Base-by-base conservation (phyloP, 768 basidiomycete genomes). In the Roridomyces roridus region DNA sequence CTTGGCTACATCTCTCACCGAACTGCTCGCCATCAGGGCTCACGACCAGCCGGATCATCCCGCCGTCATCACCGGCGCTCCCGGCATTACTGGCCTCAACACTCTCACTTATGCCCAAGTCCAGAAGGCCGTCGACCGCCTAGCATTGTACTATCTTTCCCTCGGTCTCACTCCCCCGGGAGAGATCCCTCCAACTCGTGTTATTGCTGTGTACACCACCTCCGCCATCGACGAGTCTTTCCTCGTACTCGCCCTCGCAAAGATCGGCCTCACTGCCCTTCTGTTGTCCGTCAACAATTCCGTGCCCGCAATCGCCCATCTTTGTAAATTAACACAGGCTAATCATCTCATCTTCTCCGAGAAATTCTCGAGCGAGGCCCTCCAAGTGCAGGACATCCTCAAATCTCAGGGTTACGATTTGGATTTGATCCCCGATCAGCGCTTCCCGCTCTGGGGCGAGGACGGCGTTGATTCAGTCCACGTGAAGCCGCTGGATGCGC, bases 231-330 rank as follows among this genome's bases (percentile, higher is more conserved):
- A 79, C 59, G 74, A 76, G 47, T 67, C 76, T 3, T 67, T 79
- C 5, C 74, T 79, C 18, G 75, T 78, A 55, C 70, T 77, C 43
- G 76, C 78, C 3, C 70, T 79, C 14, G 69, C 71, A 20, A 78
- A 76, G 62, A 65, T 79, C 31, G 60, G 60, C 21, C 65, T 77
- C 12, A 63, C 72, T 9, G 62, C 76, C 14, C 67, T 79, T 12
- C 64, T 79, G 2, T 55, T 80, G 14, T 78, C 77, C 8, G 71
- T 76, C 51, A 81, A 80, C 69, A 82, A 81, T 66, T 79, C 78
- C 1, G 65, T 74, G 0, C 70, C 77, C 2, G 81, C 80, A 9
- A 67, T 81, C 25, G 77, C 77, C 0, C 77, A 80, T 65, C 67
- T 83, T 29, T 69, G 68, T 64, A 69, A 72, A 24, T 55, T 70